Evolutionary conservation across 768 basidiomycete genomes (phyloP).

Genomic region (Filobasidium wieringae): DNA sequence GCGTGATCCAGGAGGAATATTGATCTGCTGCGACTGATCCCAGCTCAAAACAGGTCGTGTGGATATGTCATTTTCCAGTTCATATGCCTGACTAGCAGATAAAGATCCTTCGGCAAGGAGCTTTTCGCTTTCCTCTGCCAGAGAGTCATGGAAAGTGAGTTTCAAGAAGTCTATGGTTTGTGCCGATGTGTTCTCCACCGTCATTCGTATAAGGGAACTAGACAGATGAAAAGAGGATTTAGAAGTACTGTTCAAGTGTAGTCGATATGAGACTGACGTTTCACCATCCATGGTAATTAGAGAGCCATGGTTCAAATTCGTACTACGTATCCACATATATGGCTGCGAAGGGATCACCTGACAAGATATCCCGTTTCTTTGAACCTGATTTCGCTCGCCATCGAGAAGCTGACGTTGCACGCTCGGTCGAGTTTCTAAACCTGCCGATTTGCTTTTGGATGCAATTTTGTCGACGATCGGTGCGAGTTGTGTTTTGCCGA

Average conservation of each 20-base stretch:
- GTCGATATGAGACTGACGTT: constrained; percentile 46
- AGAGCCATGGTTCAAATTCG: constrained; percentile 83
- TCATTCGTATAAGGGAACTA: constrained; percentile 73
- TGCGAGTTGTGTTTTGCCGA: not conserved
- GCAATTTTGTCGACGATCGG: not conserved
- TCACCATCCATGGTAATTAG: constrained; percentile 94
- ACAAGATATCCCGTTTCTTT: too few relatives aligned
- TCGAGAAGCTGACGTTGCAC: not conserved
- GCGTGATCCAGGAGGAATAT: constrained; percentile 60
- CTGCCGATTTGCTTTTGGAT: not conserved
- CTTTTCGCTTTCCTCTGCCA: constrained; percentile 61
- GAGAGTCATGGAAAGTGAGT: constrained; percentile 82
- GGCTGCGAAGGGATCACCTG: constrained; percentile 79
- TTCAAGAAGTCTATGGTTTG: constrained; percentile 74
- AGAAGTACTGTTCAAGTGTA: too few relatives aligned
- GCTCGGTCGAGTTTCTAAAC: not conserved
- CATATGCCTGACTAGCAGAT: constrained; percentile 74
- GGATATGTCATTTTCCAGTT: constrained; percentile 70
- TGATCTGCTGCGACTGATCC: constrained; percentile 46
- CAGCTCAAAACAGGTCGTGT: constrained; percentile 72
- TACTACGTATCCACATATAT: constrained; percentile 68
- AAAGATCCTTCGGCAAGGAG: constrained; percentile 67
- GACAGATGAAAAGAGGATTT: constrained; percentile 8
- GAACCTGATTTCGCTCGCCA: too few relatives aligned
- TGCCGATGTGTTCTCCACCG: constrained; percentile 76